These are phyloP conservation scores for Trichoderma gamsii DNA, from an alignment of 495 filamentous ascomycete genomes.

Conservation along the genomic window DNA sequence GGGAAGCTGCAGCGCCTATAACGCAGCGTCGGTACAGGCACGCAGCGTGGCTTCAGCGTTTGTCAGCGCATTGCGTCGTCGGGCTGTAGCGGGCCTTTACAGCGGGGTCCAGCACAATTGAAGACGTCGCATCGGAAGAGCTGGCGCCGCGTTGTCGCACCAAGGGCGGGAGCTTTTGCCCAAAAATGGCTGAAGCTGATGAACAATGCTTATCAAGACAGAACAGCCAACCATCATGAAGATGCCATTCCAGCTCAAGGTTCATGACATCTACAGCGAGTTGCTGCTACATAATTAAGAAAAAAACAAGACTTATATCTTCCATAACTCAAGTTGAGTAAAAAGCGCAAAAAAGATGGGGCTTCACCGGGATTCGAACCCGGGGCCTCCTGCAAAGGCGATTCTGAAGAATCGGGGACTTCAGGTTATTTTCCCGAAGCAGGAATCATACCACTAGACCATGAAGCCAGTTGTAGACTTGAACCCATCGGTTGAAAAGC, in stretches of 20 bases:
- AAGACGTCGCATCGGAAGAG: background rate
- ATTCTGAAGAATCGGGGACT: constrained; percentile 14
- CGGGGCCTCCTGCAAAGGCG: constrained; percentile 16
- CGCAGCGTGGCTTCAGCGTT: background rate
- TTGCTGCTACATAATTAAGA: no score
- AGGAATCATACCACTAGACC: constrained; percentile 17
- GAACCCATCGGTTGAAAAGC: constrained; percentile 10
- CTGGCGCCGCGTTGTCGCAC: background rate
- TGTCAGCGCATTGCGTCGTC: constrained; percentile 9
- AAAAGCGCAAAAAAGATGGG: constrained; percentile 14
- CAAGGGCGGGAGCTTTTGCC: background rate
- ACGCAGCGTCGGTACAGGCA: no score
- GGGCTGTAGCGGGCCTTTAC: background rate
- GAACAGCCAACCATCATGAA: no score
- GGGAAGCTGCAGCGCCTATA: background rate
- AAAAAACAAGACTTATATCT: background rate
- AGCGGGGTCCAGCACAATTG: background rate
- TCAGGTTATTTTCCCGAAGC: constrained; percentile 13
- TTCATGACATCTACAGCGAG: no score
- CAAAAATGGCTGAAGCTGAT: no score
- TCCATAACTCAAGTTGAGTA: no score
- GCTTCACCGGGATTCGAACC: constrained; percentile 16
- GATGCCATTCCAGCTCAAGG: no score
- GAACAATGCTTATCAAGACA: no score
- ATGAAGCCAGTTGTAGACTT: constrained; percentile 15